Evolutionary conservation across 495 filamentous ascomycete species (phyloP).

Genomic region (Trichocladium antarcticum): DNA sequence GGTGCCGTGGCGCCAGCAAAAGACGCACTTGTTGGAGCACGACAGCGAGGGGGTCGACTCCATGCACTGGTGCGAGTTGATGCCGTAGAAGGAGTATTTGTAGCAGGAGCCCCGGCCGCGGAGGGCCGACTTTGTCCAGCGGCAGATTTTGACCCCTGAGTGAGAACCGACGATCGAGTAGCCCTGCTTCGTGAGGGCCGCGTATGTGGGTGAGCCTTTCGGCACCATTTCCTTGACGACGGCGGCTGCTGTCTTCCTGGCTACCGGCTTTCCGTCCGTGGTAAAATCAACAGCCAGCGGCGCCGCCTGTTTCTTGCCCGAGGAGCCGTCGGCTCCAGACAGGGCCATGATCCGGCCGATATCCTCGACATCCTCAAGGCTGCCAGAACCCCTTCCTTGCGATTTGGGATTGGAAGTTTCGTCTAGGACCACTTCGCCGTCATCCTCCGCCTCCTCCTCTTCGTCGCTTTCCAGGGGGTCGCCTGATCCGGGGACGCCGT

Average conservation of each 20-base stretch:
- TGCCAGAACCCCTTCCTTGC: constrained; percentile 36
- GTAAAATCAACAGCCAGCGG: constrained; percentile 84
- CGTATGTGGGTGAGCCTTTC: constrained; percentile 73
- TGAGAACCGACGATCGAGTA: constrained; percentile 92
- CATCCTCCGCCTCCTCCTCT: constrained; percentile 48
- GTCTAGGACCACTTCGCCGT: constrained; percentile 47
- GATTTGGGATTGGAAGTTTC: constrained; percentile 26
- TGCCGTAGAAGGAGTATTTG: constrained; percentile 95
- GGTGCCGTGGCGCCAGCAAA: constrained; percentile 96
- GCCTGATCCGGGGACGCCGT: constrained; percentile 71
- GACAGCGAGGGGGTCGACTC: constrained; percentile 90
- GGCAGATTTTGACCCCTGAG: constrained; percentile 93
- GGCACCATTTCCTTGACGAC: constrained; percentile 85
- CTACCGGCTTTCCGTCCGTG: constrained; percentile 42
- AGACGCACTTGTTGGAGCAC: constrained; percentile 96
- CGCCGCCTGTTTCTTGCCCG: constrained; percentile 13
- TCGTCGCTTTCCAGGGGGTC: constrained; percentile 75
- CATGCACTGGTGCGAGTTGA: constrained; percentile 93
- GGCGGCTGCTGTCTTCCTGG: constrained; percentile 35
- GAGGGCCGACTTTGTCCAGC: constrained; percentile 97
- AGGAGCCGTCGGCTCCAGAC: constrained; percentile 29
- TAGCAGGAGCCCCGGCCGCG: constrained; percentile 92
- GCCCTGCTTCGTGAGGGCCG: constrained; percentile 85
- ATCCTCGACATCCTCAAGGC: constrained; percentile 73
- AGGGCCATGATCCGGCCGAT: constrained; percentile 53